Evolutionary conservation across 805 yeast genomes (phyloP).

Genomic region (Sugiyamaella americana): DNA sequence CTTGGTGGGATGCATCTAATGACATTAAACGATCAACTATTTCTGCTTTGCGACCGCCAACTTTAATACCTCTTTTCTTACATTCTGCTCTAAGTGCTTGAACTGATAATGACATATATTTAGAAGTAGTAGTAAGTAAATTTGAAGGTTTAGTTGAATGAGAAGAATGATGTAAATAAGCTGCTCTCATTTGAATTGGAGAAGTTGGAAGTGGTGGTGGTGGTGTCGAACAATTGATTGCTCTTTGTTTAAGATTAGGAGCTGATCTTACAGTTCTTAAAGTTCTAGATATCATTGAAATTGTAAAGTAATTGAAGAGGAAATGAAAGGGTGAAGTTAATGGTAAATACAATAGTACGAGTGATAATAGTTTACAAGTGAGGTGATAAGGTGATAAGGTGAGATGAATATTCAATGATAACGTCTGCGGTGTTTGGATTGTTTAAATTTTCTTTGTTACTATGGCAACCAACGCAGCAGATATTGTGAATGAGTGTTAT

Average conservation of each 20-base stretch:
- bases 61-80: constrained; percentile 51
- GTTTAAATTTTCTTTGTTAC: no score
- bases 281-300: constrained; percentile 18
- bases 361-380: no score
- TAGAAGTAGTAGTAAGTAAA: constrained; percentile 24
- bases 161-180: constrained; percentile 19
- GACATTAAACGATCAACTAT: constrained; percentile 36
- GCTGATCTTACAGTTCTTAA: constrained; percentile 18
- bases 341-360: no score
- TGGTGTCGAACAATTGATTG: not conserved
- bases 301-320: no score
- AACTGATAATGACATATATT: constrained; percentile 41
- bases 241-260: constrained; percentile 8
- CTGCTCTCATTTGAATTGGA: not conserved
- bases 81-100: constrained; percentile 54
- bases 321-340: no score
- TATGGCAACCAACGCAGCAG: no score
- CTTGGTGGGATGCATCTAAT: constrained; percentile 11
- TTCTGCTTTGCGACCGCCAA: constrained; percentile 57
- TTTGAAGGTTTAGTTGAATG: constrained; percentile 31
- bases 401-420: no score
- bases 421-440: no score
- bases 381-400: no score
- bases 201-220: not conserved
- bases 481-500: no score